Conservation (phyloP, 768 basidiomycete genomes). For the Scleroderma bovista region DNA sequence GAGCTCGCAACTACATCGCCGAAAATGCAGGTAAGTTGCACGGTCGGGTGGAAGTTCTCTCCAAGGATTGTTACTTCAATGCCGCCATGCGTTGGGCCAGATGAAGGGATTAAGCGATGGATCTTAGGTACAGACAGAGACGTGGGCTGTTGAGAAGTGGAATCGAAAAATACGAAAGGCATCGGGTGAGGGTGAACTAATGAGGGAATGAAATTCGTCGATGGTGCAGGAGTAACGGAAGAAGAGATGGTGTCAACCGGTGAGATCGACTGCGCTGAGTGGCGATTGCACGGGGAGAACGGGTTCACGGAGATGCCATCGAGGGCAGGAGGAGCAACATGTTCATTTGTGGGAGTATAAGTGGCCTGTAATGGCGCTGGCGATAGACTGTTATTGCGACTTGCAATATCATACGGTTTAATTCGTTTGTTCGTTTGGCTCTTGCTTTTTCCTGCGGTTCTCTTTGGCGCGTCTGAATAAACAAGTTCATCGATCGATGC, state of each 20-base stretch:
- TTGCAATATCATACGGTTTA: conserved; percentile 60
- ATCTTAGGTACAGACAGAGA: conserved; percentile 64
- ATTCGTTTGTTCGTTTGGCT: conserved; percentile 51
- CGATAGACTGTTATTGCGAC: conserved; percentile 25
- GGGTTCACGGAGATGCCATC: conserved; percentile 4
- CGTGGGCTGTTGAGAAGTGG: conserved; percentile 41
- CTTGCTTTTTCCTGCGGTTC: conserved; percentile 40
- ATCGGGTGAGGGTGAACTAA: conserved; percentile 37
- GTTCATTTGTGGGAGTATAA: conserved; percentile 10
- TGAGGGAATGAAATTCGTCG: conserved; percentile 12
- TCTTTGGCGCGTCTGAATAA: conserved; percentile 41
- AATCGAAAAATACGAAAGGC: conserved; percentile 60
- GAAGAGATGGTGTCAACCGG: conserved; percentile 14
- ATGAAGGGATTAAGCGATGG: conserved; percentile 77
- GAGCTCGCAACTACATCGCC: conserved; percentile 78
- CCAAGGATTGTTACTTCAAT: conserved; percentile 94
- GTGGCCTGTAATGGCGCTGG: conserved; percentile 24
- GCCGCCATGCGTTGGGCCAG: conserved; percentile 86
- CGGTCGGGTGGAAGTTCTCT: conserved; percentile 75
- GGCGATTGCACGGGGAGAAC: conserved; percentile 13
- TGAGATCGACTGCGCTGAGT: conserved; percentile 13
- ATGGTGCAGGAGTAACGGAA: conserved; percentile 7
- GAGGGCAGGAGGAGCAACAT: conserved; percentile 6
- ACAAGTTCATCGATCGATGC: conserved; percentile 13
- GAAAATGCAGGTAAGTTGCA: conserved; percentile 76